Conservation (phyloP, 2,329 filamentous ascomycete genomes). For the Bipolaris oryzae region DNA sequence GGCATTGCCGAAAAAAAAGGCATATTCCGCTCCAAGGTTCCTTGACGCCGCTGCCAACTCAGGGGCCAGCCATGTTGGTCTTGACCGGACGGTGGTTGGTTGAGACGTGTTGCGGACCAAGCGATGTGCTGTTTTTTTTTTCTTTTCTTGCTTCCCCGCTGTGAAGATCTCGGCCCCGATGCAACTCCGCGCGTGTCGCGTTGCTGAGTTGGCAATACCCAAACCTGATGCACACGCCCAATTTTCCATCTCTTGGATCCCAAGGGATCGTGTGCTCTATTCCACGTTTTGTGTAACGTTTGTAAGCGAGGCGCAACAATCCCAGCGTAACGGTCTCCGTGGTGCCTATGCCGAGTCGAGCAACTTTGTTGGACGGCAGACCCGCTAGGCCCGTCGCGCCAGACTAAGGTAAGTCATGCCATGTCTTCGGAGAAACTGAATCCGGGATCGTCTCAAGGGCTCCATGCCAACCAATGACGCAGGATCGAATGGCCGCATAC, state of each 20-base stretch:
- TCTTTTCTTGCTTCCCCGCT: neutral
- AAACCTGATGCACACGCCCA: neutral
- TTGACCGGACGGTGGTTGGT: constrained; percentile 6
- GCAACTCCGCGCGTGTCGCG: constrained; percentile 4
- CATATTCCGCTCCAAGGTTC: neutral
- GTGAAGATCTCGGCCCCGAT: constrained; percentile 1
- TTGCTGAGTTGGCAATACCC: neutral
- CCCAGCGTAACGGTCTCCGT: constrained; percentile 11
- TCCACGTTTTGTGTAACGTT: constrained; percentile 1
- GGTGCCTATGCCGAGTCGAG: constrained; percentile 11
- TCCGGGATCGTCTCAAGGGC: constrained; percentile 21
- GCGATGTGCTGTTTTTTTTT: neutral
- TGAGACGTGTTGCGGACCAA: neutral
- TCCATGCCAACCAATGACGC: constrained; percentile 16
- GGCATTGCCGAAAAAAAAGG: neutral
- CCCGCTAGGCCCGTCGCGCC: constrained; percentile 12
- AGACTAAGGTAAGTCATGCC: constrained; percentile 22
- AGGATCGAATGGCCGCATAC: constrained; percentile 4
- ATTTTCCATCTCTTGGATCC: neutral
- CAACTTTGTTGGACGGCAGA: constrained; percentile 10
- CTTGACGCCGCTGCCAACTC: neutral
- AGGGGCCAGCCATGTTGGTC: neutral
- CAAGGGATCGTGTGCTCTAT: neutral
- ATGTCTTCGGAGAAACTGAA: constrained; percentile 21
- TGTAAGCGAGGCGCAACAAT: neutral